Evolutionary conservation across 495 filamentous ascomycete genomes (phyloP), one percentile per base, ranked within the genome.

Genomic region (Neurospora sublineolata): DNA sequence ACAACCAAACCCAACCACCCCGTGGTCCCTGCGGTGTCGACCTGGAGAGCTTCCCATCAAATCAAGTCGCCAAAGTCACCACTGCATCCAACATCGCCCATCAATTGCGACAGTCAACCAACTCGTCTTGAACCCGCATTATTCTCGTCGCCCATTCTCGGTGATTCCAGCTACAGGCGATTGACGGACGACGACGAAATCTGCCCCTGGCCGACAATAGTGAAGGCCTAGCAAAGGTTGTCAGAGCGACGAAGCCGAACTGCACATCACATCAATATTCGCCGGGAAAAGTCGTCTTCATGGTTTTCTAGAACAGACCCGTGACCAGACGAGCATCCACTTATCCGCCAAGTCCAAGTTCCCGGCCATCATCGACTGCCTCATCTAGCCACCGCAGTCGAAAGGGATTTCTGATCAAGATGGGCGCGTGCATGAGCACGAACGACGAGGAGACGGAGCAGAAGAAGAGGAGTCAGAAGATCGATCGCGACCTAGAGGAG

Each of bases 391-490:
- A 67, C 40, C 44, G 37, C 20, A 69, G 68, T 37, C 71, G 58
- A 23, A 46, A n/a, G 70, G 69, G 69, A 30, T 76, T 77, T 30
- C 79, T 77, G 77, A 73, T 80, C 80, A 89, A 78, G 79, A 99
- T 99, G 95, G 95, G 95, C 79, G 86, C 86, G 72, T 98, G 95
- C 85, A 89, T 93, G 86, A 96, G 93, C 83, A 88, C 90, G 42
- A 89, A 87, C 78, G 85, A 90, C 78, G 93, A 89, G 80, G 92
- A 92, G 80, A 89, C 86, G 77, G 95, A 99, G 81, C 91, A 92
- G 85, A 95, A 92, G 86, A 97, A 97, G 84, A 87, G 89, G 76
- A 97, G 94, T 81, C 93, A 96, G 82, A 89, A 89, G 80, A 99
- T 99, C 76, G 95, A 99, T 80, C 89, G 90, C 78, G 91, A 86